A percentile compares a stretch with the other conserved stretches of the same genome.
These are phyloP conservation scores for Leccinum barrowsii DNA, from an alignment of 768 basidiomycete genomes.

Conservation along the genomic window DNA sequence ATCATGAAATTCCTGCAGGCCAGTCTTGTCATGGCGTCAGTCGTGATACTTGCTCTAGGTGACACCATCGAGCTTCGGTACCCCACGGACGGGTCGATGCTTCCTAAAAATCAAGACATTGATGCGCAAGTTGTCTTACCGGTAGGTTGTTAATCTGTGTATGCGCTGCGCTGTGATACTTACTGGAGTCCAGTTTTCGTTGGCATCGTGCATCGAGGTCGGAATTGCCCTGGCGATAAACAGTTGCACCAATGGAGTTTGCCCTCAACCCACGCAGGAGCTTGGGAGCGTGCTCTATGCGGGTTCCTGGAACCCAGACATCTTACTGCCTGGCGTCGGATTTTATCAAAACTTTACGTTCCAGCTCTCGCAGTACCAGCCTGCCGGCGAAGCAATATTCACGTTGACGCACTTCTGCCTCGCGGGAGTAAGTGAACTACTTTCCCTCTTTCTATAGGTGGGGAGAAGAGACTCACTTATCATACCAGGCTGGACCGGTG, in stretches of 20 bases:
- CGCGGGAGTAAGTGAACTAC: slow-evolving; percentile 6
- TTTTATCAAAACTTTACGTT: slow-evolving; percentile 23
- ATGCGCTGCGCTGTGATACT: background rate
- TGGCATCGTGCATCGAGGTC: slow-evolving; percentile 16
- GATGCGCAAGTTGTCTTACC: slow-evolving; percentile 18
- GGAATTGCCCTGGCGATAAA: slow-evolving; percentile 19
- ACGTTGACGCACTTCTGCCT: slow-evolving; percentile 18
- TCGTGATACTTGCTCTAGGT: slow-evolving; percentile 4
- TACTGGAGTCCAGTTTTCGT: slow-evolving; percentile 11
- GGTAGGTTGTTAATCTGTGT: background rate
- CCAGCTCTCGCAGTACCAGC: slow-evolving; percentile 9
- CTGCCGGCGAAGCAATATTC: slow-evolving; percentile 14
- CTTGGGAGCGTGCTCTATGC: slow-evolving; percentile 21
- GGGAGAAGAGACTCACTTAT: background rate
- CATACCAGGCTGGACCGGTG: slow-evolving; percentile 10
- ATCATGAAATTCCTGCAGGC: slow-evolving; percentile 6
- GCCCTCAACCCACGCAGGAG: slow-evolving; percentile 12
- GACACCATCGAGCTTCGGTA: slow-evolving; percentile 20
- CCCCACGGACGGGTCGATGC: slow-evolving; percentile 17
- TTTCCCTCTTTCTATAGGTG: background rate
- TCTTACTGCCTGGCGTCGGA: slow-evolving; percentile 1
- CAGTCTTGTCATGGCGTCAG: background rate
- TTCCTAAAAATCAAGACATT: slow-evolving; percentile 14
- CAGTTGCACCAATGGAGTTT: slow-evolving; percentile 13
- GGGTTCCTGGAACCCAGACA: slow-evolving; percentile 14